Percentiles rank a stretch among this genome's conserved stretches.
phyloP scores from a whole-genome alignment of 495 filamentous ascomycete species.

The Hypoxylon lienhwacheense region DNA sequence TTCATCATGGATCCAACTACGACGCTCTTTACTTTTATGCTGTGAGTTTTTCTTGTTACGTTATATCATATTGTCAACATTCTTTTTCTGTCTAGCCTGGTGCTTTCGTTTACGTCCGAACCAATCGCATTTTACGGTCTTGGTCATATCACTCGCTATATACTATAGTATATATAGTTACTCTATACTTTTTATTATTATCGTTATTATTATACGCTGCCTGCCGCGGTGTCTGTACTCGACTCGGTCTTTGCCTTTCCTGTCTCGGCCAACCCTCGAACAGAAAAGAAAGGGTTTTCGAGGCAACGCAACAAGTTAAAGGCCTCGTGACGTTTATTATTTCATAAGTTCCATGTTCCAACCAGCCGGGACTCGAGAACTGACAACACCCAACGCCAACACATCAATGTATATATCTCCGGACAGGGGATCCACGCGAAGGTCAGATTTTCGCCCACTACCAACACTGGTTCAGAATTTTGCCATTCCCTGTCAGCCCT shows the following conservation, averaged over 20 bases:
- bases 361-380: slow-evolving; percentile 22
- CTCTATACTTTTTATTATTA: too few species aligned
- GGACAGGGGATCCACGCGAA: slow-evolving; percentile 35
- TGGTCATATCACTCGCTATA: background rate
- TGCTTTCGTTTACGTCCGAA: slow-evolving; percentile 25
- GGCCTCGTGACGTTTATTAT: slow-evolving; percentile 23
- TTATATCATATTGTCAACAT: slow-evolving; percentile 39
- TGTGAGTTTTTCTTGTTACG: slow-evolving; percentile 66
- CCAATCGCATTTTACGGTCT: slow-evolving; percentile 17
- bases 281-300: slow-evolving; percentile 1
- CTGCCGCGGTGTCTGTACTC: too few species aligned
- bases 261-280: slow-evolving; percentile 1
- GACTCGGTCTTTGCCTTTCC: too few species aligned
- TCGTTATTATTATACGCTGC: too few species aligned
- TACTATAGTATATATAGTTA: too few species aligned
- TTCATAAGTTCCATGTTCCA: slow-evolving; percentile 30
- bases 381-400: slow-evolving; percentile 4
- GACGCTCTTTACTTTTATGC: slow-evolving; percentile 73
- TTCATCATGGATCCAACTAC: slow-evolving; percentile 64
- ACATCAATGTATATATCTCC: slow-evolving; percentile 29
- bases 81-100: slow-evolving; percentile 25
- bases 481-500: slow-evolving; percentile 27
- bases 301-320: slow-evolving; percentile 24
- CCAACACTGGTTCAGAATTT: slow-evolving; percentile 10
- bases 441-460: slow-evolving; percentile 25